Conservation (phyloP, 352 stramenopile species). For the Aphanomyces stellatus region DNA sequence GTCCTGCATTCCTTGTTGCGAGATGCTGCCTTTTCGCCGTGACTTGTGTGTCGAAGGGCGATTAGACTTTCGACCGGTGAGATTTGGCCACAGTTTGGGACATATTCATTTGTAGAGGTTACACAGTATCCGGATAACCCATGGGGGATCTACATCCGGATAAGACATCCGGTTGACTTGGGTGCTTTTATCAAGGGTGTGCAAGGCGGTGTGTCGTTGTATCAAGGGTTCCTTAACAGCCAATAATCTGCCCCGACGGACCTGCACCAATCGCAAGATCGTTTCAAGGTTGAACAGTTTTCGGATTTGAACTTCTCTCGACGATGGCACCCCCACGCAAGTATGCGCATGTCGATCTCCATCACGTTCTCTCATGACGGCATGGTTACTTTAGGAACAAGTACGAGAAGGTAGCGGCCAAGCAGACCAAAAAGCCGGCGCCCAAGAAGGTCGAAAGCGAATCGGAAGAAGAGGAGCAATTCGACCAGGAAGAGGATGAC, state of each 20-base stretch:
- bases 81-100: neutral
- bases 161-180: neutral
- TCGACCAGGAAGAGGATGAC: conserved; percentile 37
- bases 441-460: conserved; percentile 49
- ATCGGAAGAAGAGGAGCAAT: conserved; percentile 30
- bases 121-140: neutral
- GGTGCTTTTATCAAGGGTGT: neutral
- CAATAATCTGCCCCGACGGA: conserved; percentile 1
- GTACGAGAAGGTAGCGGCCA: conserved; percentile 69
- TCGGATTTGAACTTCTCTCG: neutral
- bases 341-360: too few relatives aligned
- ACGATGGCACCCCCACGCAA: neutral
- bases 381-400: conserved; percentile 31
- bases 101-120: neutral
- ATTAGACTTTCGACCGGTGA: neutral
- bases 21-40: neutral
- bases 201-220: neutral
- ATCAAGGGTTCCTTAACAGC: conserved; percentile 6
- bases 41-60: neutral
- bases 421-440: conserved; percentile 43
- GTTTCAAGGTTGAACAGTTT: conserved; percentile 6
- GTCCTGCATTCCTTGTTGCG: neutral
- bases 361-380: too few relatives aligned
- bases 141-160: neutral
- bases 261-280: conserved; percentile 9